These are phyloP conservation scores for Mycena floridula DNA, from an alignment of 768 basidiomycete species.

Conservation along the genomic window DNA sequence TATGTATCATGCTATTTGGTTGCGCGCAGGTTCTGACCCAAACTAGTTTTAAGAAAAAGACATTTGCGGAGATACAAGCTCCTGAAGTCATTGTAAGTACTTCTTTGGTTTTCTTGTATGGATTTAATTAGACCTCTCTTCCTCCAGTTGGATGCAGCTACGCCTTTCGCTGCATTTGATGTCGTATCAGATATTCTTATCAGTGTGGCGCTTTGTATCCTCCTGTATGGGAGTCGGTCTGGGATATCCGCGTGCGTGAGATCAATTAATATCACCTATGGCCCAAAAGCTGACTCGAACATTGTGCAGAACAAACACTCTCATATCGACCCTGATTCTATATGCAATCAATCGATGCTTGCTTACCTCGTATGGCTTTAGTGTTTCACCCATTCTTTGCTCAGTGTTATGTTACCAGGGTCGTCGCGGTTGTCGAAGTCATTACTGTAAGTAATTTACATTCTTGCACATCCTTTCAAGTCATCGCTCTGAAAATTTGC, in stretches of 20 bases:
- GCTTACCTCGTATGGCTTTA: constrained; percentile 34
- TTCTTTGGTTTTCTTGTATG: background rate
- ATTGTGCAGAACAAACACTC: constrained; percentile 33
- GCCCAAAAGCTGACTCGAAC: background rate
- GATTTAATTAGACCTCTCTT: background rate
- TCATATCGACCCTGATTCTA: constrained; percentile 37
- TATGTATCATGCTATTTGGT: constrained; percentile 9
- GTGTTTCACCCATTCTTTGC: background rate
- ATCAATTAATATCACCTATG: background rate
- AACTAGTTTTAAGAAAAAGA: constrained; percentile 31
- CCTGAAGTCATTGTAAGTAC: constrained; percentile 26
- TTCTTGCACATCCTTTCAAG: background rate
- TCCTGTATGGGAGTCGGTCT: constrained; percentile 33
- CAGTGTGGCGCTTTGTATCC: constrained; percentile 33
- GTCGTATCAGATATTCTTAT: constrained; percentile 41
- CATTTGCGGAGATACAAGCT: constrained; percentile 20
- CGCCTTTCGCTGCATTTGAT: constrained; percentile 37
- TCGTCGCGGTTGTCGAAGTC: constrained; percentile 31
- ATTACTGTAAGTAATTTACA: constrained; percentile 23
- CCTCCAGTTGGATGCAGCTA: constrained; percentile 30
- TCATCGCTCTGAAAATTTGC: constrained; percentile 14
- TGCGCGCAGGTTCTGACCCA: too few species aligned
- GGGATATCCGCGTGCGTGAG: constrained; percentile 25
- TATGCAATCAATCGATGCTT: constrained; percentile 47
- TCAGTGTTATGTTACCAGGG: constrained; percentile 10